Evolutionary conservation across 208 protist species (phyloP).

Genomic region (Acanthamoeba triangularis): DNA sequence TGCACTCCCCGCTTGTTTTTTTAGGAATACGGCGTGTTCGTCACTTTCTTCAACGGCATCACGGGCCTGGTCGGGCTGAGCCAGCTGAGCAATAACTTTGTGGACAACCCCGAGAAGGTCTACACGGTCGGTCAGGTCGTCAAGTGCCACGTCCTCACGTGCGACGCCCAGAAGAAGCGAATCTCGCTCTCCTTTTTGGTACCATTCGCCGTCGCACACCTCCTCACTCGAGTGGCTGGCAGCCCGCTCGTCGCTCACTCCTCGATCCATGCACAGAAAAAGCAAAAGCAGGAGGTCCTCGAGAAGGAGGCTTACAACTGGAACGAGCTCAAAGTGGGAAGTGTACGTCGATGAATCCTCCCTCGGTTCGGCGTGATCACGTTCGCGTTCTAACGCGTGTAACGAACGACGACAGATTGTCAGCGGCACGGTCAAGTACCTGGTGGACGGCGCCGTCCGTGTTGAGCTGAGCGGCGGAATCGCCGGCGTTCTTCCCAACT

Average conservation of each 20-base stretch:
- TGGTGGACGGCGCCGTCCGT: not conserved
- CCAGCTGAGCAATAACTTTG: conserved; percentile 64
- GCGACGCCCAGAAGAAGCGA: conserved; percentile 56
- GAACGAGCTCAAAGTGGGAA: conserved; percentile 49
- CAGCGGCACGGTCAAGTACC: conserved; percentile 64
- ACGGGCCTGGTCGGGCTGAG: conserved; percentile 33
- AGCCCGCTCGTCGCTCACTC: not conserved
- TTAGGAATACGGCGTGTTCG: conserved; percentile 70
- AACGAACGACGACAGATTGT: not conserved
- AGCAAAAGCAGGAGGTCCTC: conserved; percentile 3
- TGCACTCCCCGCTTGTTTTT: not conserved
- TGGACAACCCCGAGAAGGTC: conserved; percentile 19
- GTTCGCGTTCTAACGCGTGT: not conserved
- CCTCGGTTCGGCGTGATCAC: not conserved
- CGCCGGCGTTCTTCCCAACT: conserved; percentile 49
- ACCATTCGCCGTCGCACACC: not conserved
- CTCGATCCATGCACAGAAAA: conserved; percentile 44
- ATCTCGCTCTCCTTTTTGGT: conserved; percentile 70
- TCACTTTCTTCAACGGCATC: conserved; percentile 74
- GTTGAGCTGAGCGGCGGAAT: conserved; percentile 52
- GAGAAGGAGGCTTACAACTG: conserved; percentile 25
- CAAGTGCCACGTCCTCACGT: conserved; percentile 68
- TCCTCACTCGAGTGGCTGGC: not conserved
- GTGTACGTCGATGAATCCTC: not conserved
- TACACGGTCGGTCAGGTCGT: conserved; percentile 54